A percentile compares a stretch with the other conserved stretches of the same genome.
Evolutionary conservation across 2,329 filamentous ascomycete genomes (phyloP).

Genomic region (Diaporthe sp.): DNA sequence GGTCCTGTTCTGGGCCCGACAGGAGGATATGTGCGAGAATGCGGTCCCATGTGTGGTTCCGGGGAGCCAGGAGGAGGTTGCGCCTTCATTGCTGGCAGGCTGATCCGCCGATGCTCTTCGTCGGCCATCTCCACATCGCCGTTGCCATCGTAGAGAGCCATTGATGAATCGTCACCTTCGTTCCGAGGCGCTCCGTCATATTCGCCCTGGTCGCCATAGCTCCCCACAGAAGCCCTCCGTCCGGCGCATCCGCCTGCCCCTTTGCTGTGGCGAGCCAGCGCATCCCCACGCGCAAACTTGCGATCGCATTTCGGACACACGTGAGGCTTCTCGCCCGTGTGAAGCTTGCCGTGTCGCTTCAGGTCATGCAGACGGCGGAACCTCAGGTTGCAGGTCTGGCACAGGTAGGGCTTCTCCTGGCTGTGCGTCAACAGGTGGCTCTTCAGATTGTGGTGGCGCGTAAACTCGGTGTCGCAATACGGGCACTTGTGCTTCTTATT

Average conservation of each 20-base stretch:
- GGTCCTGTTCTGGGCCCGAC: constrained; percentile 67
- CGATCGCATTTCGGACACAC: constrained; percentile 95
- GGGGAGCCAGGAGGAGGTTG: constrained; percentile 73
- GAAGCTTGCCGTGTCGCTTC: constrained; percentile 95
- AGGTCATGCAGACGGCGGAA: constrained; percentile 95
- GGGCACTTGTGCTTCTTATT: constrained; percentile 95
- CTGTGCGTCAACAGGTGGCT: constrained; percentile 97
- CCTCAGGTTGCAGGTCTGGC: constrained; percentile 91
- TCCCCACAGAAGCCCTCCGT: constrained; percentile 86
- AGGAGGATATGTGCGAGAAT: constrained; percentile 85
- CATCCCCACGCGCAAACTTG: constrained; percentile 95
- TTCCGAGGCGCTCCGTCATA: constrained; percentile 66
- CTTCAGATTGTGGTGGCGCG: constrained; percentile 96
- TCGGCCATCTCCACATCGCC: constrained; percentile 73
- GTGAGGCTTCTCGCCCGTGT: constrained; percentile 96
- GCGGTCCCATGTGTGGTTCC: constrained; percentile 68
- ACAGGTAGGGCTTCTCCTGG: constrained; percentile 97
- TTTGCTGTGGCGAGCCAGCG: constrained; percentile 93
- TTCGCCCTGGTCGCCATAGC: constrained; percentile 85
- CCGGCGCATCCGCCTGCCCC: constrained; percentile 96
- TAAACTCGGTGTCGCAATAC: constrained; percentile 97
- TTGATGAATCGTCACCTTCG: constrained; percentile 68
- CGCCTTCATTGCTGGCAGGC: constrained; percentile 81
- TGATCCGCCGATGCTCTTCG: constrained; percentile 74
- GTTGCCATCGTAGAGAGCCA: constrained; percentile 70